Percentiles rank a stretch among this genome's conserved stretches.
These are phyloP conservation scores for Massariosphaeria phaeospora DNA, from an alignment of 495 filamentous ascomycete genomes.

Conservation along the genomic window DNA sequence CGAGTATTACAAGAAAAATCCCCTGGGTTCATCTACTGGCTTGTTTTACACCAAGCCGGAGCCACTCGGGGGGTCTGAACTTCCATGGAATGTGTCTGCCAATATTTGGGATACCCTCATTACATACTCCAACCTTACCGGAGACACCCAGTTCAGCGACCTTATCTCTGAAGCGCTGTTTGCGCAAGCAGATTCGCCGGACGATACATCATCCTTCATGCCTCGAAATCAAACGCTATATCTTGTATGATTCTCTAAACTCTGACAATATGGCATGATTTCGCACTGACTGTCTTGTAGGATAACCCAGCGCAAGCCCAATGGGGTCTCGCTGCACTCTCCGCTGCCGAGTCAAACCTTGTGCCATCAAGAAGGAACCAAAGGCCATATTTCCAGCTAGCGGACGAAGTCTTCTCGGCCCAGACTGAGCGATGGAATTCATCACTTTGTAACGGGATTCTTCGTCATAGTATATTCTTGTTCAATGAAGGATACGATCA, in stretches of 20 bases:
- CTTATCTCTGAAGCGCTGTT: slow-evolving; percentile 61
- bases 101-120: slow-evolving; percentile 70
- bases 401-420: slow-evolving; percentile 32
- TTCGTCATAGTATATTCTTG: slow-evolving; percentile 79
- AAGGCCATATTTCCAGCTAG: slow-evolving; percentile 28
- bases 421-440: slow-evolving; percentile 60
- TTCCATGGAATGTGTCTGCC: slow-evolving; percentile 72
- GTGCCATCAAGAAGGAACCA: no score
- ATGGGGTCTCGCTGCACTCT: slow-evolving; percentile 37
- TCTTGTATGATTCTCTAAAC: slow-evolving; percentile 61
- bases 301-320: slow-evolving; percentile 31
- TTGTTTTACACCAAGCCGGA: background rate
- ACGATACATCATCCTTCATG: slow-evolving; percentile 47
- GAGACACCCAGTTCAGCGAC: slow-evolving; percentile 67
- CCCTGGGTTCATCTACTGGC: background rate
- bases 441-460: slow-evolving; percentile 60
- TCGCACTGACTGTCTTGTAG: no score
- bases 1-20: background rate
- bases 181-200: slow-evolving; percentile 62
- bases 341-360: slow-evolving; percentile 33
- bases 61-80: background rate
- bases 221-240: background rate
- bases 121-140: slow-evolving; percentile 79
- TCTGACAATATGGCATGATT: no score
- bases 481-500: slow-evolving; percentile 76